Base-by-base conservation (phyloP, 306 rosid species). In the Sicyos baderoa region DNA sequence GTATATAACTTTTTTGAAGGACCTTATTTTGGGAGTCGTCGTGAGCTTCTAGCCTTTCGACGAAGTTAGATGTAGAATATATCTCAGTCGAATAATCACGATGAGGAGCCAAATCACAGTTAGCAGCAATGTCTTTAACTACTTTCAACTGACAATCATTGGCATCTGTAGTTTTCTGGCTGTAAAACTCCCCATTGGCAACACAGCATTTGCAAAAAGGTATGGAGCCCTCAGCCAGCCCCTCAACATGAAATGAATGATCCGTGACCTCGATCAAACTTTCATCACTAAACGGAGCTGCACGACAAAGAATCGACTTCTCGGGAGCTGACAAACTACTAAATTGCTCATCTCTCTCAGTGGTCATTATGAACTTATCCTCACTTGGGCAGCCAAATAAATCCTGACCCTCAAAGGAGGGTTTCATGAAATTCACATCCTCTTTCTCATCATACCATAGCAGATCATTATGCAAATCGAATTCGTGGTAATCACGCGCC, bases 401-500 rank as follows among this genome's bases (percentile, higher is more conserved):
- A 75, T 90, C 95, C 0, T 86, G 86, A 72, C 90, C 97, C 63
- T 84, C 84, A 72, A 81, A 80, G 72, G 59, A 76, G 66, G 99
- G 97, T 76, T 87, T 86, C 94, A 85, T 75, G 83, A 90, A 90
- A 79, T 77, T 45, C 23, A 82, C 91, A 15, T 84, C 95, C n/a
- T 84, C 95, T 52, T 83, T 86, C 79, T 90, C 97, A 60, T 80
- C 82, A 14, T 85, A 82, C 97, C 96, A 88, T 76, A 86, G 83
- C 3, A 86, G 69, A 60, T 90, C 97, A 68, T 88, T 83, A 72
- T 84, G 91, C 88, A 82, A 78, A 60, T 89, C 97, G 14, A 85
- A 88, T 47, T 93, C 97, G 9, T 72, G 86, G 86, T 88, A 84
- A 79, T 94, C 91, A 0, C 97, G 96, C 0, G 99, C 97, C 0